A percentile compares a stretch with the other conserved stretches of the same genome.
These are phyloP conservation scores for Plasmodium cynomolgi DNA, from an alignment of 169 alveolate species.

Conservation along the genomic window DNA sequence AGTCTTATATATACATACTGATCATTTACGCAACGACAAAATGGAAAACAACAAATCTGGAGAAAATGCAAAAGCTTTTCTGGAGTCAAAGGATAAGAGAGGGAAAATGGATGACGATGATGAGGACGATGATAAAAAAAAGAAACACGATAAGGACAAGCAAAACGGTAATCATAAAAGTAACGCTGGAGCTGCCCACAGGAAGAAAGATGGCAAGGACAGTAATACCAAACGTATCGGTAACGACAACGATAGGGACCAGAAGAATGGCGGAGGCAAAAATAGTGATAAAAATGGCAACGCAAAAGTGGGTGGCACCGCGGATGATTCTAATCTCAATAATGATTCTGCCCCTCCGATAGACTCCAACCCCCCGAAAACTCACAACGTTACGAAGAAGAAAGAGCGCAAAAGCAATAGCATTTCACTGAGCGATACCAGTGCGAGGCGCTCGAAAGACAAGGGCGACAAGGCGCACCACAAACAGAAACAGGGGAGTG, in stretches of 20 bases:
- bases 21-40: neutral
- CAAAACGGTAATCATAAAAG: neutral
- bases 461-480: neutral
- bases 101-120: conserved; percentile 31
- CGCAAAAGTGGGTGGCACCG: neutral
- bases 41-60: conserved; percentile 45
- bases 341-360: neutral
- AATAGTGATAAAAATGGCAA: neutral
- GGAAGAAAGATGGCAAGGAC: conserved; percentile 1
- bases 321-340: neutral
- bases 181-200: neutral
- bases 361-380: neutral
- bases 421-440: neutral
- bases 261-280: neutral
- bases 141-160: neutral
- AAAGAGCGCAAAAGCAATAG: neutral
- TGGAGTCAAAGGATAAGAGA: conserved; percentile 44
- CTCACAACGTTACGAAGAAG: neutral
- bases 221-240: neutral
- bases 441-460: neutral
- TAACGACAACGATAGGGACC: neutral
- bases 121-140: conserved; percentile 26
- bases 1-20: neutral
- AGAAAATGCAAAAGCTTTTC: conserved; percentile 13
- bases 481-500: neutral